phyloP scores from a whole-genome alignment of 1,139 yeast genomes.

The Diutina sp. region DNA sequence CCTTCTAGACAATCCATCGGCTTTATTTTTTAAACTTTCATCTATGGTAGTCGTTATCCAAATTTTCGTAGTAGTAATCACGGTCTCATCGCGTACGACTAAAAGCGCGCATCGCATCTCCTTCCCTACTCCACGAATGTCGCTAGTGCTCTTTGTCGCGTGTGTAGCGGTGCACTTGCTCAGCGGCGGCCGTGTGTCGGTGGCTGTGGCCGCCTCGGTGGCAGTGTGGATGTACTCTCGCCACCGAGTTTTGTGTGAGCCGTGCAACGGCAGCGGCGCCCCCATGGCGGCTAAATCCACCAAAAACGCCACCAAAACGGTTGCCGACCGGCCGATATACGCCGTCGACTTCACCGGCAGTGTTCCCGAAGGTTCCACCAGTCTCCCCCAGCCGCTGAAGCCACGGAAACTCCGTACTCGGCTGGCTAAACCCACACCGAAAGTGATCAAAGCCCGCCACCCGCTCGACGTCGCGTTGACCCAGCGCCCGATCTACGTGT shows the following conservation, averaged over 20 bases:
- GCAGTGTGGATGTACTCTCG: conserved; percentile 1
- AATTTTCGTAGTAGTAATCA: too few species aligned
- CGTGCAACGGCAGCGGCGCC: not conserved
- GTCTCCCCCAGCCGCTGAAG: conserved; percentile 9
- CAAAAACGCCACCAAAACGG: not conserved
- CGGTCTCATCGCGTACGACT: not conserved
- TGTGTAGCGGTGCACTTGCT: not conserved
- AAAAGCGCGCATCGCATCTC: not conserved
- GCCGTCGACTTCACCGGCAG: conserved; percentile 31
- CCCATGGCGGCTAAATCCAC: not conserved
- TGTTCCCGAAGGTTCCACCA: conserved; percentile 14
- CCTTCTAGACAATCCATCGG: too few species aligned
- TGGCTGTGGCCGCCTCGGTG: not conserved
- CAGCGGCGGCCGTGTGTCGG: not conserved
- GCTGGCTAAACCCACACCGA: conserved; percentile 22
- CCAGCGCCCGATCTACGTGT: conserved; percentile 22
- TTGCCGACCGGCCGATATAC: conserved; percentile 15
- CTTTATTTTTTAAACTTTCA: too few species aligned
- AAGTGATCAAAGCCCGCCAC: conserved; percentile 19
- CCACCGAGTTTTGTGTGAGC: not conserved
- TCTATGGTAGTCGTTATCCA: too few species aligned
- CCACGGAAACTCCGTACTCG: conserved; percentile 3
- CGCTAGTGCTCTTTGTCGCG: not conserved
- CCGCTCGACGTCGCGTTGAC: not conserved
- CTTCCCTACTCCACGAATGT: not conserved